phyloP scores from a whole-genome alignment of 805 yeast species.

The Pichia scutulata region DNA sequence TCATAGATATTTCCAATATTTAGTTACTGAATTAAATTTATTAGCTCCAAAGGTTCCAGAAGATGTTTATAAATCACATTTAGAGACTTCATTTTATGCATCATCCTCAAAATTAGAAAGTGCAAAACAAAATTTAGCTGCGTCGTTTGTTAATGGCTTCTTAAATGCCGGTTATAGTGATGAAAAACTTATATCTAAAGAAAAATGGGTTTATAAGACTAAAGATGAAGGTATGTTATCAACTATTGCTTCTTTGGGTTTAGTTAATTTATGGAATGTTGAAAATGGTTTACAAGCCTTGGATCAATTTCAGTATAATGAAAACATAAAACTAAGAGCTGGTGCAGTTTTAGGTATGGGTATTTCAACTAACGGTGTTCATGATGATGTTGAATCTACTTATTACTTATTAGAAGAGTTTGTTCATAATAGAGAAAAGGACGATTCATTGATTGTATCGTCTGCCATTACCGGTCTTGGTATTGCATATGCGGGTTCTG shows the following conservation, averaged over 20 bases:
- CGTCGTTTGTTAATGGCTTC: constrained; percentile 89
- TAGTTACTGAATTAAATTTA: constrained; percentile 81
- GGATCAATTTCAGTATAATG: constrained; percentile 81
- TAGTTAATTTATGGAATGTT: constrained; percentile 85
- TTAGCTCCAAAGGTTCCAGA: constrained; percentile 90
- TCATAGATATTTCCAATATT: constrained; percentile 70
- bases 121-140: constrained; percentile 90
- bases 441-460: constrained; percentile 57
- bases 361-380: constrained; percentile 83
- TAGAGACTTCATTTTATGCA: constrained; percentile 58
- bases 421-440: constrained; percentile 34
- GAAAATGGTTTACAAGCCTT: constrained; percentile 83
- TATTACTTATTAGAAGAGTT: constrained; percentile 79
- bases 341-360: constrained; percentile 97
- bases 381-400: constrained; percentile 93
- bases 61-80: constrained; percentile 85
- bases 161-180: constrained; percentile 85
- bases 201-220: constrained; percentile 81
- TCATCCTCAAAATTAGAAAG: constrained; percentile 64
- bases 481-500: constrained; percentile 90
- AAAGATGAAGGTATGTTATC: constrained; percentile 88
- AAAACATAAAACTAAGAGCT: constrained; percentile 83
- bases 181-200: constrained; percentile 73
- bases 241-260: constrained; percentile 86
- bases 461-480: constrained; percentile 90